These are phyloP conservation scores for Thraustochytrium sp. DNA, from an alignment of 352 stramenopile genomes.

Conservation along the genomic window DNA sequence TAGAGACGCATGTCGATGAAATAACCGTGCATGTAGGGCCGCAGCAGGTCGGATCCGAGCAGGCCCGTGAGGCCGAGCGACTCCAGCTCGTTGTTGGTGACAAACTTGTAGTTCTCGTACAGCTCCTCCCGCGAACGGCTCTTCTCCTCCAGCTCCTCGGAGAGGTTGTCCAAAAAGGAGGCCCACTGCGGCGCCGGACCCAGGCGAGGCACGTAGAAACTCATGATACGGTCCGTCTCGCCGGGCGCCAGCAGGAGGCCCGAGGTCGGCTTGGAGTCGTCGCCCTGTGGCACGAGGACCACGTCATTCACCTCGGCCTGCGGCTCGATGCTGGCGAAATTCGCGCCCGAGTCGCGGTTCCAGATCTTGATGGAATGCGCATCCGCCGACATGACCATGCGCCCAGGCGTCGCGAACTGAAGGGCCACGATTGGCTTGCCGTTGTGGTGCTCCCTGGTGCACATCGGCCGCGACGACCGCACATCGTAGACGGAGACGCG, in stretches of 20 bases:
- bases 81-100: conserved; percentile 80
- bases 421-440: conserved; percentile 82
- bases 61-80: conserved; percentile 94
- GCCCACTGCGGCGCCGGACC: conserved; percentile 96
- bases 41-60: conserved; percentile 89
- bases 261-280: conserved; percentile 66
- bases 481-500: conserved; percentile 41
- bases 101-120: conserved; percentile 70
- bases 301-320: conserved; percentile 90
- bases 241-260: conserved; percentile 91
- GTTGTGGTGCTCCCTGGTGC: conserved; percentile 77
- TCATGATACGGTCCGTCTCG: conserved; percentile 92
- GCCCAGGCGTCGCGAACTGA: conserved; percentile 70
- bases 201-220: conserved; percentile 96
- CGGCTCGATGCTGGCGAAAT: conserved; percentile 95
- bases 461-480: conserved; percentile 58
- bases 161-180: conserved; percentile 98
- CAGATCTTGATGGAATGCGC: conserved; percentile 97
- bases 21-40: conserved; percentile 99
- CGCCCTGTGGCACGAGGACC: conserved; percentile 78
- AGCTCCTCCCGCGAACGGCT: conserved; percentile 53
- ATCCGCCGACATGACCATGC: conserved; percentile 87
- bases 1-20: conserved; percentile 99
- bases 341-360: conserved; percentile 72
- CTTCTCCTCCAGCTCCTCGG: conserved; percentile 93